phyloP scores from a whole-genome alignment of 768 basidiomycete genomes.

The Arthromyces matolae region DNA sequence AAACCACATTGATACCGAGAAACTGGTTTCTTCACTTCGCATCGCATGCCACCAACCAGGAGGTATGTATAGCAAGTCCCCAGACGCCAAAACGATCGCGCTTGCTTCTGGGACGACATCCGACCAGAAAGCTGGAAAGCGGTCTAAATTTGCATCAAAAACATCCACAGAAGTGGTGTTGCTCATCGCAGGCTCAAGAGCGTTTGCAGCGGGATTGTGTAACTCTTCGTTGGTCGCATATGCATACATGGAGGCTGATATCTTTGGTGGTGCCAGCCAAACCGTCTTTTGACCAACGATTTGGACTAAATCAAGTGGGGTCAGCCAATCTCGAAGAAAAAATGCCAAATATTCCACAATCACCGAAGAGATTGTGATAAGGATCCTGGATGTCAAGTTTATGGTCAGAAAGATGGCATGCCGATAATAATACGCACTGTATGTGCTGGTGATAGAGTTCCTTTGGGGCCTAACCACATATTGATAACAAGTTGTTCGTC shows the following conservation, averaged over 20 bases:
- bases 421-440: too few relatives aligned
- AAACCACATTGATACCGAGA: slow-evolving; percentile 92
- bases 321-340: slow-evolving; percentile 1
- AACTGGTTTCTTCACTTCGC: slow-evolving; percentile 77
- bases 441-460: slow-evolving; percentile 86
- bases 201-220: slow-evolving; percentile 37
- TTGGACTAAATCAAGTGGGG: slow-evolving; percentile 55
- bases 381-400: slow-evolving; percentile 35
- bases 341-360: slow-evolving; percentile 7
- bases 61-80: slow-evolving; percentile 87
- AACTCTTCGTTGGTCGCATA: slow-evolving; percentile 27
- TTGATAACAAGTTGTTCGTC: slow-evolving; percentile 68
- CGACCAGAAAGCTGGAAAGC: slow-evolving; percentile 51
- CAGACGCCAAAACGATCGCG: slow-evolving; percentile 64
- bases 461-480: slow-evolving; percentile 78
- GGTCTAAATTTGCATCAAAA: slow-evolving; percentile 38
- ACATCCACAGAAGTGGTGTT: slow-evolving; percentile 88
- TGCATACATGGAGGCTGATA: slow-evolving; percentile 57
- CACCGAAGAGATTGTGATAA: slow-evolving; percentile 90
- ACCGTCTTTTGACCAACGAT: slow-evolving; percentile 85
- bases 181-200: slow-evolving; percentile 46
- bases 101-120: slow-evolving; percentile 58
- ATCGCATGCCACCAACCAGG: slow-evolving; percentile 95
- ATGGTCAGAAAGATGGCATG: too few relatives aligned
- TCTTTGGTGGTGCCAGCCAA: slow-evolving; percentile 81